phyloP scores from a whole-genome alignment of 129 eudicot species.

The Heracleum sosnowskyi region DNA sequence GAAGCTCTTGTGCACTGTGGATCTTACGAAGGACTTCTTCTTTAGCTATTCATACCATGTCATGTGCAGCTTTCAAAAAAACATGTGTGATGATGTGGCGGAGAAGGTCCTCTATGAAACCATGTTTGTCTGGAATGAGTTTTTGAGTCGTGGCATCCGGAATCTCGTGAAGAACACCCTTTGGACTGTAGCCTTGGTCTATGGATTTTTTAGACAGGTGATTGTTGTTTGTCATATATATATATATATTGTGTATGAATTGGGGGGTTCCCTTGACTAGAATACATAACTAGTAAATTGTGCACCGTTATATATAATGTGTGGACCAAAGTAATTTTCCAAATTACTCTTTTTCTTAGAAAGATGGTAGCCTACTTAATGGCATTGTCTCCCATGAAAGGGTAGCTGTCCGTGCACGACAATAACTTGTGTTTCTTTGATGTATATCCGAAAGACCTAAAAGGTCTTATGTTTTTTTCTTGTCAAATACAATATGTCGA shows the following conservation, averaged over 20 bases:
- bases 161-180: conserved; percentile 52
- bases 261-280: background rate
- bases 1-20: conserved; percentile 74
- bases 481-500: background rate
- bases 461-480: background rate
- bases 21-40: conserved; percentile 79
- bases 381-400: background rate
- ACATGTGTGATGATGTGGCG: conserved; percentile 33
- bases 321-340: background rate
- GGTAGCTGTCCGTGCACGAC: background rate
- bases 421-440: background rate
- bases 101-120: conserved; percentile 49
- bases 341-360: background rate
- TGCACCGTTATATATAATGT: background rate
- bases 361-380: background rate
- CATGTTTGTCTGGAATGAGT: conserved; percentile 85
- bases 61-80: conserved; percentile 66
- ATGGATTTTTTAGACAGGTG: conserved; percentile 90
- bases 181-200: conserved; percentile 87
- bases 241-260: background rate
- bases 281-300: background rate
- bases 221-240: background rate
- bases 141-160: conserved; percentile 62
- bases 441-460: background rate
- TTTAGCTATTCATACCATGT: conserved; percentile 79